Percentiles rank a stretch among this genome's conserved stretches.
Evolutionary conservation across 768 basidiomycete genomes (phyloP).

Genomic region (Boletellus sp.): DNA sequence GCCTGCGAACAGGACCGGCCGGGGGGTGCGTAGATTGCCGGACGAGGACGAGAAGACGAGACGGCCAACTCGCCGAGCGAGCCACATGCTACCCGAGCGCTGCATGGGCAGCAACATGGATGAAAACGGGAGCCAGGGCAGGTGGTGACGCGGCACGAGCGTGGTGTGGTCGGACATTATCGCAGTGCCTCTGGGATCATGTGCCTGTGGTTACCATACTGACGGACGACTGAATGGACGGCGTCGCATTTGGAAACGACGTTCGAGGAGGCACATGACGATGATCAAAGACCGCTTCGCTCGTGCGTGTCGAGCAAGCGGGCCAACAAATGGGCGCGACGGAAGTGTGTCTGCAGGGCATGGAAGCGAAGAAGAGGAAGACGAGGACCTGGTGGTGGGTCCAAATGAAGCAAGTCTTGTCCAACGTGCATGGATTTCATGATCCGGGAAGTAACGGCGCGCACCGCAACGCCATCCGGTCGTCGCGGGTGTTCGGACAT

Average conservation of each 20-base stretch:
- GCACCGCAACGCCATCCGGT: slow-evolving; percentile 24
- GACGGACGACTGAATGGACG: slow-evolving; percentile 27
- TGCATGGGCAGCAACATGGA: slow-evolving; percentile 24
- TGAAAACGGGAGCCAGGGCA: slow-evolving; percentile 15
- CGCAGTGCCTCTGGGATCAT: slow-evolving; percentile 17
- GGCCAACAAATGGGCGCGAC: slow-evolving; percentile 20
- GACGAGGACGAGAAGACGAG: slow-evolving; percentile 7
- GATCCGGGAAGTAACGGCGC: slow-evolving; percentile 29
- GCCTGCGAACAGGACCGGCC: slow-evolving; percentile 15
- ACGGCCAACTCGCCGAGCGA: slow-evolving; percentile 6
- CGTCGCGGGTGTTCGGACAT: slow-evolving; percentile 33
- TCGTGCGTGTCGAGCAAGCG: too few relatives aligned
- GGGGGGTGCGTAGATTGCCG: slow-evolving; percentile 10
- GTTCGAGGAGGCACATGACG: slow-evolving; percentile 19
- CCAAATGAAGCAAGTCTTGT: slow-evolving; percentile 9
- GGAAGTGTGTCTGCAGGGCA: slow-evolving; percentile 22
- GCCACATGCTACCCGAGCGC: background rate
- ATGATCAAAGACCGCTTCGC: slow-evolving; percentile 30
- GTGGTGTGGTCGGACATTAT: slow-evolving; percentile 32
- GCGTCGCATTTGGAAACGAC: slow-evolving; percentile 22
- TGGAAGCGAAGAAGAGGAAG: slow-evolving; percentile 24
- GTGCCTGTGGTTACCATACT: slow-evolving; percentile 26
- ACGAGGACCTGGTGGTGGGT: slow-evolving; percentile 12
- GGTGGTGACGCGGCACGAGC: slow-evolving; percentile 19
- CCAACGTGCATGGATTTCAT: slow-evolving; percentile 14